These are phyloP conservation scores for Citrus australasica DNA, from an alignment of 345 rosid genomes.

Conservation along the genomic window DNA sequence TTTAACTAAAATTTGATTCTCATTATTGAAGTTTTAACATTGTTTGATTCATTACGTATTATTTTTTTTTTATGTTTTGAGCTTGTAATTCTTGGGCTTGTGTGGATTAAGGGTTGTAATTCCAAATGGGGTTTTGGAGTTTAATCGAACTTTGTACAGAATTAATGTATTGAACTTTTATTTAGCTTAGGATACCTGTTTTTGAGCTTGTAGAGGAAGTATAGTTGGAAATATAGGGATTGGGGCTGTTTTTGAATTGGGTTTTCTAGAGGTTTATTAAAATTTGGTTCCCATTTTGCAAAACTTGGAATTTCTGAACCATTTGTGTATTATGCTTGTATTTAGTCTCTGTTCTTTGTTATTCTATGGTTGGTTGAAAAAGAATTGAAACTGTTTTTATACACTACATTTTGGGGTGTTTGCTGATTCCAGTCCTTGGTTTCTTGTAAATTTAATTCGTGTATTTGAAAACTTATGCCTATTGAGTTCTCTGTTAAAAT, in stretches of 20 bases:
- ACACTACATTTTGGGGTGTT: not conserved
- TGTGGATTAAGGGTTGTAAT: not conserved
- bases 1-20: not conserved
- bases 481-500: not conserved
- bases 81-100: not conserved
- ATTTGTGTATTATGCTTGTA: not conserved
- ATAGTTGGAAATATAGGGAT: not conserved
- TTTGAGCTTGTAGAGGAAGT: not conserved
- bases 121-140: not conserved
- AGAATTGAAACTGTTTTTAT: not conserved
- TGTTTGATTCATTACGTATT: not conserved
- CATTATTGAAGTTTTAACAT: not conserved
- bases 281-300: not conserved
- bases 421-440: not conserved
- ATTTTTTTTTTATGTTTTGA: not conserved
- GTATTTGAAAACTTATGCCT: not conserved
- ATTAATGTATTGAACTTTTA: not conserved
- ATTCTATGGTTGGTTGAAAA: not conserved
- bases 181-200: not conserved
- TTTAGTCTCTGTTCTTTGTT: not conserved
- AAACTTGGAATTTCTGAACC: not conserved
- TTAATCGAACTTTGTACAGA: not conserved
- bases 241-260: not conserved
- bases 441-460: not conserved
- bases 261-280: not conserved